Percentiles rank a stretch among this genome's conserved stretches.
These are phyloP conservation scores for Avena eriantha DNA, from an alignment of 176 grass and related monocot genomes.

Conservation along the genomic window DNA sequence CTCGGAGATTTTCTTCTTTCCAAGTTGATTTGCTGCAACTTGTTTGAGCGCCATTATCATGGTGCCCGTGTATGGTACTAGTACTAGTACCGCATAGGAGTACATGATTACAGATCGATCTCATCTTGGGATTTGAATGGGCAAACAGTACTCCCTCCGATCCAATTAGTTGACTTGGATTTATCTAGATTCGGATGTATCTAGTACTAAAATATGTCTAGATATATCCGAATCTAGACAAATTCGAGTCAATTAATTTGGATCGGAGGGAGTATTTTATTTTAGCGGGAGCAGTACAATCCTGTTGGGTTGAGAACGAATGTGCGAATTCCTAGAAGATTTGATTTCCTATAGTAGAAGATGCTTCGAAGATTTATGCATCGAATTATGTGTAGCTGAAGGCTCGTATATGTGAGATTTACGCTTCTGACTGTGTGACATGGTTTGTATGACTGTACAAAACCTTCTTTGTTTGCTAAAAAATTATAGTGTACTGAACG, in stretches of 20 bases:
- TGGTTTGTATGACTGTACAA: neutral
- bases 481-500: too few species aligned
- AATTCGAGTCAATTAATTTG: too few species aligned
- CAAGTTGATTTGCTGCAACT: conserved; percentile 27
- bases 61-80: neutral
- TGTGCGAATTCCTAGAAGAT: conserved; percentile 4
- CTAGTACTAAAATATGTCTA: too few species aligned
- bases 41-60: conserved; percentile 31
- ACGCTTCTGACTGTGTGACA: neutral
- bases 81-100: neutral
- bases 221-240: too few species aligned
- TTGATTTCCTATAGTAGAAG: neutral
- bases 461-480: too few species aligned
- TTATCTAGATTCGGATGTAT: too few species aligned
- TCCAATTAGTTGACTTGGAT: too few species aligned
- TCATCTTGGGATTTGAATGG: neutral
- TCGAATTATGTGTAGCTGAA: neutral
- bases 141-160: neutral
- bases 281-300: neutral
- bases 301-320: neutral
- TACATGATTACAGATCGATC: conserved; percentile 37
- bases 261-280: too few species aligned
- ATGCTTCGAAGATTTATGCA: neutral
- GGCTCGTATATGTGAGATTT: neutral
- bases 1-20: conserved; percentile 13